Evolutionary conservation across 441 rosid genomes (phyloP).

Genomic region (Pelargonium myrrhifolium): DNA sequence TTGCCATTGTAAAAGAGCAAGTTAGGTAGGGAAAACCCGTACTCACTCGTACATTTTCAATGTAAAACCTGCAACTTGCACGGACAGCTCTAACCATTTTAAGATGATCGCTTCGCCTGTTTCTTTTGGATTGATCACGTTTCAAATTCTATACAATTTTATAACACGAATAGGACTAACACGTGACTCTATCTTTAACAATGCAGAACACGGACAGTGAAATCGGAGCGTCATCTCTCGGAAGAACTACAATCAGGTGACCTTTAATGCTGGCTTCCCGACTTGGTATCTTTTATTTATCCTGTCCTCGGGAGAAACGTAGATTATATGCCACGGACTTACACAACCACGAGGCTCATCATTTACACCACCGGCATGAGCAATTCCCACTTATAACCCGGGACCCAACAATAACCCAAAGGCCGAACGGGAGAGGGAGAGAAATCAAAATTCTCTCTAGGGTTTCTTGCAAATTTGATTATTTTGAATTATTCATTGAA

Average conservation of each 20-base stretch:
- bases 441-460: neutral
- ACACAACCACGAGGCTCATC: neutral
- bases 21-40: too few species aligned
- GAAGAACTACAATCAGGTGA: slow-evolving; percentile 76
- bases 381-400: slow-evolving; percentile 15
- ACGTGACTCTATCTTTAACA: neutral
- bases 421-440: neutral
- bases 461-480: slow-evolving; percentile 17
- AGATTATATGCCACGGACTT: neutral
- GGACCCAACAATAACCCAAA: neutral
- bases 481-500: neutral
- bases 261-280: neutral
- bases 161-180: neutral
- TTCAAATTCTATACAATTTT: neutral
- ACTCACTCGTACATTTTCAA: too few species aligned
- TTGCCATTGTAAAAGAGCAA: too few species aligned
- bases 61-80: too few species aligned
- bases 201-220: slow-evolving; percentile 76
- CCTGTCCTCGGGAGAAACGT: neutral
- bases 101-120: too few species aligned
- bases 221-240: slow-evolving; percentile 74
- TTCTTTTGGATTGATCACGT: slow-evolving; percentile 1
- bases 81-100: too few species aligned
- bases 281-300: neutral
- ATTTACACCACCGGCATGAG: slow-evolving; percentile 14